Conservation (phyloP, 495 filamentous ascomycete genomes). For the Tetracladium setigerum region DNA sequence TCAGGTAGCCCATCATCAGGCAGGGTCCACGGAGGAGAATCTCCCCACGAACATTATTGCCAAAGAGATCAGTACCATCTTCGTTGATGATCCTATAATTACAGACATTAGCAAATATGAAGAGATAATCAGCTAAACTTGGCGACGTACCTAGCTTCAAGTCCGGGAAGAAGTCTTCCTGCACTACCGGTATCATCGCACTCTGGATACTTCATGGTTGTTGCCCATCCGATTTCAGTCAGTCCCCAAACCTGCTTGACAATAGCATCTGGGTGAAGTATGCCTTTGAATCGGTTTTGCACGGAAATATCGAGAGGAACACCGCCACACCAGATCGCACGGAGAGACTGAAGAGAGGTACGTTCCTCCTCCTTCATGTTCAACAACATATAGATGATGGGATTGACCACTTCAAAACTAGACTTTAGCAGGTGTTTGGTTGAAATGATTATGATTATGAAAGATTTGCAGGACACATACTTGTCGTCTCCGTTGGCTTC, state of each 20-base stretch:
- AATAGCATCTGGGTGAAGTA: slow-evolving; percentile 25
- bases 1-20: slow-evolving; percentile 68
- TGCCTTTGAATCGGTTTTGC: slow-evolving; percentile 8
- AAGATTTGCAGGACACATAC: no score
- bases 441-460: no score
- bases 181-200: slow-evolving; percentile 35
- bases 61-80: slow-evolving; percentile 28
- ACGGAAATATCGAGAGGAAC: slow-evolving; percentile 4
- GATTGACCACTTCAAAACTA: background rate
- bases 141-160: slow-evolving; percentile 3
- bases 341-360: background rate
- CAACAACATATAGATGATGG: slow-evolving; percentile 2
- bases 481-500: slow-evolving; percentile 43
- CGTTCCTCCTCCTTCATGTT: background rate
- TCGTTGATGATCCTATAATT: slow-evolving; percentile 13
- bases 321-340: slow-evolving; percentile 1
- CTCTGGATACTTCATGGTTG: slow-evolving; percentile 5
- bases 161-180: slow-evolving; percentile 31
- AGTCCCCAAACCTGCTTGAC: slow-evolving; percentile 37
- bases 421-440: no score
- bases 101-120: background rate
- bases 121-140: background rate
- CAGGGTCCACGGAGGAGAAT: slow-evolving; percentile 60
- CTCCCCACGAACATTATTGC: slow-evolving; percentile 47
- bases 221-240: slow-evolving; percentile 40